Base-by-base conservation (phyloP, 352 stramenopile genomes). In the Pythium brachiatum region DNA sequence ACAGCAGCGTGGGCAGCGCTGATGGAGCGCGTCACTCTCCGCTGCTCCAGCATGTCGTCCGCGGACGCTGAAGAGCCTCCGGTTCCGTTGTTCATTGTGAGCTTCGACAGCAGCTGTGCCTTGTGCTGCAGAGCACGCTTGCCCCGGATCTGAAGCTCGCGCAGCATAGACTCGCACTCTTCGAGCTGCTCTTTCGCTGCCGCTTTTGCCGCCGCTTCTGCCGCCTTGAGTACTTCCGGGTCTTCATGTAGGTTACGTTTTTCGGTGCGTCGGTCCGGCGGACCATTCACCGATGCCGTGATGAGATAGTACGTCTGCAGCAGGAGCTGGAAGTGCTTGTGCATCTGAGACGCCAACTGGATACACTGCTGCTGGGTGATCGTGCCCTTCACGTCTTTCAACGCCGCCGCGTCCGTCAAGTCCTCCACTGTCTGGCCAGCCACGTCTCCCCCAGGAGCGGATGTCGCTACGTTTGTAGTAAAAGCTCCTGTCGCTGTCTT, bases 261-360 rank as follows among this genome's bases (percentile, higher is more conserved):
- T 4, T 25, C 21, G 7, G 3, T 13, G 5, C 44, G 20, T 12
- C 34, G 47, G 7, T 6, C 20, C 0, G 51, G n/a, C n/a, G n/a
- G n/a, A n/a, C n/a, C n/a, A n/a, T n/a, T 51, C 6, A 21, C 7
- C 7, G 43, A 18, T n/a, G 43, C 12, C 3, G 69, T 53, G 31
- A 90, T 62, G 44, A 89, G 26, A 64, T 90, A 75, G 60, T 86
- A 86, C 26, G 73, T 91, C 66, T 92, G 81, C 18, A 93, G 57
- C 53, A 95, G 39, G 7, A 95, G 69, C 64, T 95, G 86, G 26
- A 93, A 73, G 64, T 95, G 86, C 36, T 95, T 95, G 68, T 95
- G 86, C 81, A 95, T 93, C 51, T 95, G 86, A 4, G 86, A 95
- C 1, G 86, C 82, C 38, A 95, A 43, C 60, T 92, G 83, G 53